These are phyloP conservation scores for Pichia deserticola DNA, from an alignment of 805 yeast species.

Conservation along the genomic window DNA sequence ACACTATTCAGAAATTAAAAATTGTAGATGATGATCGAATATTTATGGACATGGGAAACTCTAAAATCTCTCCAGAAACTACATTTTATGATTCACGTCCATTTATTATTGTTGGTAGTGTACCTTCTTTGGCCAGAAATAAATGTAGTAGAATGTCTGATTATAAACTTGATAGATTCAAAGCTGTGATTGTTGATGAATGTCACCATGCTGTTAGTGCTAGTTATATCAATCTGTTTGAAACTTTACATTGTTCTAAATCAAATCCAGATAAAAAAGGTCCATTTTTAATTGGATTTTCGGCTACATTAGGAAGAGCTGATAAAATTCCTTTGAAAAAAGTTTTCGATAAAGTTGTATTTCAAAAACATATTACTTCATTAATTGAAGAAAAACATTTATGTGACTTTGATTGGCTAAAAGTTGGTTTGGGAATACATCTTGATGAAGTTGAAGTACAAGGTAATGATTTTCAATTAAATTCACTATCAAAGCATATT, in stretches of 20 bases:
- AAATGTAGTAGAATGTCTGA: conserved; percentile 35
- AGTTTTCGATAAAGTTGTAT: conserved; percentile 69
- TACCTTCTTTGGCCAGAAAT: conserved; percentile 50
- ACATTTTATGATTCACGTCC: conserved; percentile 15
- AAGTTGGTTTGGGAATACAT: conserved; percentile 37
- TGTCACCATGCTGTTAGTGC: conserved; percentile 85
- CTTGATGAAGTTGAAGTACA: conserved; percentile 18
- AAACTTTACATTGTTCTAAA: conserved; percentile 21
- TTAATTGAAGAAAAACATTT: conserved; percentile 67
- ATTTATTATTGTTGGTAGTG: conserved; percentile 64
- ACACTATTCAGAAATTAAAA: conserved; percentile 37
- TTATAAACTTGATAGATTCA: conserved; percentile 54
- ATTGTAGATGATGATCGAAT: conserved; percentile 11
- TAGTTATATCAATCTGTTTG: conserved; percentile 56
- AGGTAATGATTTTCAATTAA: conserved; percentile 43
- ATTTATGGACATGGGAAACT: conserved; percentile 58
- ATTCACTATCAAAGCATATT: conserved; percentile 45
- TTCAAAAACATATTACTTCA: conserved; percentile 52
- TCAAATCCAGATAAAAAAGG: conserved; percentile 34
- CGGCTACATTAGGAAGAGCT: conserved; percentile 79
- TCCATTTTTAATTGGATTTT: conserved; percentile 68
- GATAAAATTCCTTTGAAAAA: conserved; percentile 55
- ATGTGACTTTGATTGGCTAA: conserved; percentile 58
- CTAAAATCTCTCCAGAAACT: conserved; percentile 26
- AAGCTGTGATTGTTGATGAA: conserved; percentile 78